Base-by-base conservation (phyloP, 2,329 filamentous ascomycete genomes). In the Xylariomycetidae sp. region DNA sequence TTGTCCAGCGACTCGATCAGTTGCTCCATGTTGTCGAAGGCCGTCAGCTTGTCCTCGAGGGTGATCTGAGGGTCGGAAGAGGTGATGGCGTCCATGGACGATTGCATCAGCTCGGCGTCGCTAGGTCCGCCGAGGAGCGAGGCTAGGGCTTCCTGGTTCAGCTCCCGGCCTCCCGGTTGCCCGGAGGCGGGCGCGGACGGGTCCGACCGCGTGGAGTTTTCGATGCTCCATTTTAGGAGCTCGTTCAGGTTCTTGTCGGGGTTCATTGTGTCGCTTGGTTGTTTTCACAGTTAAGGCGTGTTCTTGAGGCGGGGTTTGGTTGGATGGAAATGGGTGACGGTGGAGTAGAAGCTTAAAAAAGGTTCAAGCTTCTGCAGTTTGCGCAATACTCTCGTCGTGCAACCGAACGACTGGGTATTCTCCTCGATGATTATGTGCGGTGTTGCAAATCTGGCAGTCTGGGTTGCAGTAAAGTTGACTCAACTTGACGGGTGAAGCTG, bases 1-100 rank as follows among this genome's bases (percentile, higher is more conserved):
- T 98, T 98, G 70, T 98, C 92, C 49, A 96, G 78, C 43, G 76
- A 79, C 67, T 95, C 88, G 51, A 95, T 82, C 38, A 95, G 70
- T 60, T 94, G 86, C 65, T 95, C 89, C 43, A 95, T 83, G 65
- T 95, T 95, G 72, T 95, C 89, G 61, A 94, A 93, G 23, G 89
- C 89, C 37, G 80, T 75, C 34, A 93, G 63, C 59, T 85, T 87
- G 61, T 86, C 76, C 26, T 87, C 82, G 31, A 90, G 69, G 4
- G 76, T 73, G 35, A 82, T 66, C 36, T 82, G 72, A 7, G 77
- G 65, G 48, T 74, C 69, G 1, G 64, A 46, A 13, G 78, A 76
- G 8, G 69, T 72, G 53, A 95, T 82, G 36, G 84, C 77, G 18
- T 73, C 72, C 79, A 98, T 94, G 43, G 84, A 73, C 32, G 82